A percentile compares a stretch with the other conserved stretches of the same genome.
phyloP scores from a whole-genome alignment of 108 stramenopile species.

The Nitzschia sp. region DNA sequence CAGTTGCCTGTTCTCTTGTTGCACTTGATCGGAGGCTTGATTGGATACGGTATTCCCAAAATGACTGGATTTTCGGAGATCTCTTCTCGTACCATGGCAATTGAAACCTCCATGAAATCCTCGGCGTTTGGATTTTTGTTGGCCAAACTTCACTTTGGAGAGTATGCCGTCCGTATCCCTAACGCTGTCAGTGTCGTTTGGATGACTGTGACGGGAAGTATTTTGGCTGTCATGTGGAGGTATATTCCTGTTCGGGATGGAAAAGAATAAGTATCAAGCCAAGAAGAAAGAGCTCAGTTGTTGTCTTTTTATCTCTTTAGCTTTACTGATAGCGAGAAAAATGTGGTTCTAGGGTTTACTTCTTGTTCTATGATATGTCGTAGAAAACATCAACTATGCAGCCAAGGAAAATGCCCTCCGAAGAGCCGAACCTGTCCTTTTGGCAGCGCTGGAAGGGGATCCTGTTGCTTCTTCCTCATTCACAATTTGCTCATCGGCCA shows the following conservation, averaged over 20 bases:
- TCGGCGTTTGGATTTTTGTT: slow-evolving; percentile 97
- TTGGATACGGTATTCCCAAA: slow-evolving; percentile 86
- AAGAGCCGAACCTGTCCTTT: too few relatives aligned
- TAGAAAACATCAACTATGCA: too few relatives aligned
- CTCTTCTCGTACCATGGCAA: slow-evolving; percentile 95
- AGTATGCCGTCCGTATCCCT: slow-evolving; percentile 91
- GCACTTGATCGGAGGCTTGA: slow-evolving; percentile 91
- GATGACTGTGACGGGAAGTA: slow-evolving; percentile 95
- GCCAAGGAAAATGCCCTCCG: too few relatives aligned
- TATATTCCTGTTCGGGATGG: slow-evolving; percentile 89
- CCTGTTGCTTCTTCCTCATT: too few relatives aligned
- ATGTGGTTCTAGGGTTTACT: too few relatives aligned
- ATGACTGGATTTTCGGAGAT: slow-evolving; percentile 88
- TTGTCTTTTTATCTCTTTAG: too few relatives aligned
- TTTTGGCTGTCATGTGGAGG: slow-evolving; percentile 93
- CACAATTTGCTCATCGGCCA: slow-evolving; percentile 14
- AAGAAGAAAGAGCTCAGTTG: neutral
- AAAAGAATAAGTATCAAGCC: neutral
- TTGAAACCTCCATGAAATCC: slow-evolving; percentile 97
- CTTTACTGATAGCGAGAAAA: too few relatives aligned
- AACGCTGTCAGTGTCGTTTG: slow-evolving; percentile 96
- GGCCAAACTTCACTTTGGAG: slow-evolving; percentile 95
- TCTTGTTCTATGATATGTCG: too few relatives aligned
- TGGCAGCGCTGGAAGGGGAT: too few relatives aligned
- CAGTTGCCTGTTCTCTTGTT: slow-evolving; percentile 86